A percentile compares a stretch with the other conserved stretches of the same genome.
Conservation (phyloP, 169 alveolate genomes). For the Plasmodium knowlesi region DNA sequence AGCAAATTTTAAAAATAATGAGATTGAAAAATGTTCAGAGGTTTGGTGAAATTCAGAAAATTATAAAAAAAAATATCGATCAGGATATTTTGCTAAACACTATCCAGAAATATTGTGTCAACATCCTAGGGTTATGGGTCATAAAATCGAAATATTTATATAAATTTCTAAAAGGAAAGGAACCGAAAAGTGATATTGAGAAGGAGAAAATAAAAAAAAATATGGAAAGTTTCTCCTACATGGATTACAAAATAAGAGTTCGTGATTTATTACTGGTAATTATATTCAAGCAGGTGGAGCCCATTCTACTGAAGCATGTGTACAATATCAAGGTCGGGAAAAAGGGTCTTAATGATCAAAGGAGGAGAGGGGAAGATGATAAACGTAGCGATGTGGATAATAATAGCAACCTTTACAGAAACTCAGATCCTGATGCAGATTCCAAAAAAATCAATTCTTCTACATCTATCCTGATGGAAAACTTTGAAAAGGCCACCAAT, state of each 20-base stretch:
- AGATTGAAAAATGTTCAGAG: constrained; percentile 70
- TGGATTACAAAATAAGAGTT: constrained; percentile 69
- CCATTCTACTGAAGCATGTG: constrained; percentile 28
- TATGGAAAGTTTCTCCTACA: constrained; percentile 32
- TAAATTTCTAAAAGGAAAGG: constrained; percentile 72
- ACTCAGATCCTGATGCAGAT: background rate
- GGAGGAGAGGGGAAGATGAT: background rate
- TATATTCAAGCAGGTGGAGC: constrained; percentile 66
- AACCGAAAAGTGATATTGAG: constrained; percentile 14
- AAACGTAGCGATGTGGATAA: background rate
- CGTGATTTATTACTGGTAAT: constrained; percentile 61
- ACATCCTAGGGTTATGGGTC: constrained; percentile 63
- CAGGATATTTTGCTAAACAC: constrained; percentile 15
- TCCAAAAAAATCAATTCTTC: constrained; percentile 57
- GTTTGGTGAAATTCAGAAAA: constrained; percentile 43
- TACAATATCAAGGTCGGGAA: constrained; percentile 15
- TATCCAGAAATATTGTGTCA: constrained; percentile 58
- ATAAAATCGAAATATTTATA: constrained; percentile 74
- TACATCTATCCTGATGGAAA: constrained; percentile 63
- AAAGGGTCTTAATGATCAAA: background rate
- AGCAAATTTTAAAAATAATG: constrained; percentile 52
- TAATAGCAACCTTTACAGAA: background rate
- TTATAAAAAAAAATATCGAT: constrained; percentile 37
- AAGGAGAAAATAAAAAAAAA: constrained; percentile 18
- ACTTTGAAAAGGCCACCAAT: constrained; percentile 76